Evolutionary conservation across 352 stramenopile species (phyloP), one percentile per base, ranked within the genome.

Genomic region (Globisporangium yorkense): DNA sequence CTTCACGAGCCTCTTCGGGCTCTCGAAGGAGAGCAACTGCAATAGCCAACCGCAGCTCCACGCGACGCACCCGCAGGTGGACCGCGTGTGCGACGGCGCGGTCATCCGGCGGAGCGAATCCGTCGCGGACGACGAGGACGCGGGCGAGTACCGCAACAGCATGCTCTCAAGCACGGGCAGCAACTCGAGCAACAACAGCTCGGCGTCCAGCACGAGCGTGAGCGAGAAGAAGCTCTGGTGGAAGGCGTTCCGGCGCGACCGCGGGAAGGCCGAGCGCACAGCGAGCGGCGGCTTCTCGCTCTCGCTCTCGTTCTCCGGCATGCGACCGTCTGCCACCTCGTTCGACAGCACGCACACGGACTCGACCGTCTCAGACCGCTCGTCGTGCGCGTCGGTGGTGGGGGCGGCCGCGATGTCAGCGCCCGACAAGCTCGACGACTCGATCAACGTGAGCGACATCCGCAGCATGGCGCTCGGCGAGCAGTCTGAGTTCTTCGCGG

Each of bases 191-290:
- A 54, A 51, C 39, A 67, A 50, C n/a, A 80, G 63, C 43, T 72
- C 55, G 50, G 75, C 72, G 62, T 75, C 71, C 4, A 68, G 81
- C 54, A 59, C 63, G 20, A 64, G 31, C 57, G 74, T 70, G 61
- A 81, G 61, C 57, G 77, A 89, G 61, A 86, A 84, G 65, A 80
- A 79, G 57, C 62, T 87, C 31, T 90, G 80, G 80, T 90, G 80
- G 80, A 76, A 70, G 27, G 76, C 77, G 49, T 79, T 88, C 63
- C 76, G 77, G 55, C 77, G 80, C 16, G 75, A 80, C 10, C 77
- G 77, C 56, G 45, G 61, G 41, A 84, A 86, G 44, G 72, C 75
- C 48, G 80, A 87, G 58, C 75, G 77, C 18, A 88, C 80, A 8
- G 75, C 80, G 12, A 90, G 80, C 43, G 75, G 80, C 18, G 77